These are phyloP conservation scores for Tulasnella sp. DNA, from an alignment of 768 basidiomycete genomes.

Conservation along the genomic window DNA sequence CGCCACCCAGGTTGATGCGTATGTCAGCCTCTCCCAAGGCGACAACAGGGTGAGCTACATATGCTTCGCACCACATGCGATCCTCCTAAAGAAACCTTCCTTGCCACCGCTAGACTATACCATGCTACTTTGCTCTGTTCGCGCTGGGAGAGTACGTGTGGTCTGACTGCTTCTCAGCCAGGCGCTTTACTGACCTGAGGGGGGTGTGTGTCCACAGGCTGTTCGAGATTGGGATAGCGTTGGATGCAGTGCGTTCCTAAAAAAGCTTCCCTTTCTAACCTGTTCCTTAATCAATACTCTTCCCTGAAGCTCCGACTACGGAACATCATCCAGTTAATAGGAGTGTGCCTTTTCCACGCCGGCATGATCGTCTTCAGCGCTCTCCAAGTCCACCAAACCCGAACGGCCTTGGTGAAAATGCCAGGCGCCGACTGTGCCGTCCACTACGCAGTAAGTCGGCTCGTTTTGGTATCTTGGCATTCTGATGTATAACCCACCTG, in stretches of 20 bases:
- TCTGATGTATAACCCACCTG: not conserved
- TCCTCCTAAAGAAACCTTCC: constrained; percentile 35
- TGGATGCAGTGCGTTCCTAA: constrained; percentile 53
- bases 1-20: not conserved
- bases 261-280: not conserved
- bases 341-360: constrained; percentile 57
- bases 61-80: not conserved
- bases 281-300: not conserved
- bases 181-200: not conserved
- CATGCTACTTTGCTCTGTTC: constrained; percentile 82
- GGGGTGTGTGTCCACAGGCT: constrained; percentile 45
- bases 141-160: constrained; percentile 68
- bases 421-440: constrained; percentile 26
- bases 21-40: constrained; percentile 19
- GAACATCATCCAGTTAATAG: constrained; percentile 67
- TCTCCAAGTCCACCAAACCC: constrained; percentile 76
- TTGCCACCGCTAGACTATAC: constrained; percentile 54
- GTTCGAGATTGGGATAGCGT: constrained; percentile 75
- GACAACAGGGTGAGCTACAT: not conserved
- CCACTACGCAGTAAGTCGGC: constrained; percentile 39
- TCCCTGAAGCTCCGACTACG: constrained; percentile 51
- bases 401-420: constrained; percentile 50
- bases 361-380: constrained; percentile 71
- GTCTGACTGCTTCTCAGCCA: not conserved
- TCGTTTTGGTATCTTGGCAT: not conserved